Percentiles rank a stretch among this genome's conserved stretches.
Conservation (phyloP, 352 stramenopile species). For the Globisporangium abappressorium region DNA sequence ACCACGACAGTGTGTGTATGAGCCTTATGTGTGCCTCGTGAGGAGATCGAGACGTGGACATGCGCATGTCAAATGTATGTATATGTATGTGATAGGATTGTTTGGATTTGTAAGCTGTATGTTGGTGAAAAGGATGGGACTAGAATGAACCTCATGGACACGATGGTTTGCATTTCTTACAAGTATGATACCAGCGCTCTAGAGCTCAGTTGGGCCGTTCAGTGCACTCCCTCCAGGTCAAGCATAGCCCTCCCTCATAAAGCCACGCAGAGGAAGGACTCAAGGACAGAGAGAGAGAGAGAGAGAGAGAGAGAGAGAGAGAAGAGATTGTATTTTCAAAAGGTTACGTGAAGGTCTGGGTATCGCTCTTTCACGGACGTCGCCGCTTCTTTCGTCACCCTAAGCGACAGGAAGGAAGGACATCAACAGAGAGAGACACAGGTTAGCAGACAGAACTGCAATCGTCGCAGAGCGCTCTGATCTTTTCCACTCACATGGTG, state of each 20-base stretch:
- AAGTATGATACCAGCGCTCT: no score
- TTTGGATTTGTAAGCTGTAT: background rate
- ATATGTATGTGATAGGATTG: background rate
- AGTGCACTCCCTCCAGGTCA: no score
- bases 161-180: no score
- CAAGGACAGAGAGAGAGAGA: background rate
- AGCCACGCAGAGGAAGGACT: background rate
- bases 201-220: no score
- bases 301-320: background rate
- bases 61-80: background rate
- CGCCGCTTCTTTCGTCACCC: conserved; percentile 81
- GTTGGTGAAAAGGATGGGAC: background rate
- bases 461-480: background rate
- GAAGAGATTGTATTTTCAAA: conserved; percentile 25
- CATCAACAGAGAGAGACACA: conserved; percentile 1
- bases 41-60: no score
- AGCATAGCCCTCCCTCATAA: background rate
- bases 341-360: conserved; percentile 55
- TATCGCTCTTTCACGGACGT: conserved; percentile 73
- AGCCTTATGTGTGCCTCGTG: no score
- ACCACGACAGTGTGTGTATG: background rate
- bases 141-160: background rate
- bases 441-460: background rate
- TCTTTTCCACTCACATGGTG: conserved; percentile 57
- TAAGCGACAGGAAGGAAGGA: conserved; percentile 17